Evolutionary conservation across 345 rosid genomes (phyloP).

Genomic region (Schrenkiella parvula): DNA sequence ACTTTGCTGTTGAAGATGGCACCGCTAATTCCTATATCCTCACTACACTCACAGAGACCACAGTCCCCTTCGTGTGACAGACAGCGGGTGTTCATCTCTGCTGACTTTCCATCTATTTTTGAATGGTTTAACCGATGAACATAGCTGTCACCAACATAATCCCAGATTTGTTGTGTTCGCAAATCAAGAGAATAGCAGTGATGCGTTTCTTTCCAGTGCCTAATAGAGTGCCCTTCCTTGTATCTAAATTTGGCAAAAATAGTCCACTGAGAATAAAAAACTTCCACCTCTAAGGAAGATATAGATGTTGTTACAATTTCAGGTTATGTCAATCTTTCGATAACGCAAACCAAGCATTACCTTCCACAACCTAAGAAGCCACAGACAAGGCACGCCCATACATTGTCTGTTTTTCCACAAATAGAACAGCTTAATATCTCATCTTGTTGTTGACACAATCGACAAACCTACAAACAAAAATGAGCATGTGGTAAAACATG

Average conservation of each 20-base stretch:
- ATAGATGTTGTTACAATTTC: neutral
- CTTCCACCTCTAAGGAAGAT: neutral
- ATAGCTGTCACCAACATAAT: slow-evolving; percentile 91
- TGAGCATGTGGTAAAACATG: neutral
- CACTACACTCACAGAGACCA: slow-evolving; percentile 60
- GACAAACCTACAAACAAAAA: slow-evolving; percentile 59
- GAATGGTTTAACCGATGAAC: slow-evolving; percentile 94
- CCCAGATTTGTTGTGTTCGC: slow-evolving; percentile 91
- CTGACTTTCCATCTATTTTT: slow-evolving; percentile 70
- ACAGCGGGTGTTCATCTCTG: slow-evolving; percentile 55
- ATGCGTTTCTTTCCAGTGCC: slow-evolving; percentile 89
- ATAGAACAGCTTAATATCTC: slow-evolving; percentile 71
- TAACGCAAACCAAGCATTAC: slow-evolving; percentile 34
- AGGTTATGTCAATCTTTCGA: neutral
- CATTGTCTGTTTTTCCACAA: slow-evolving; percentile 73
- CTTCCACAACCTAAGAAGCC: slow-evolving; percentile 98
- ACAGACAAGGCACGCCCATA: slow-evolving; percentile 91
- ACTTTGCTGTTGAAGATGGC: slow-evolving; percentile 84
- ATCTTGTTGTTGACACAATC: slow-evolving; percentile 84
- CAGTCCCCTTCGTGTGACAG: slow-evolving; percentile 59
- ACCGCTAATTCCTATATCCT: slow-evolving; percentile 76
- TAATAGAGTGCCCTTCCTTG: slow-evolving; percentile 86
- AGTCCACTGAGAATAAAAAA: neutral
- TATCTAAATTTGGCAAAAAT: slow-evolving; percentile 48
- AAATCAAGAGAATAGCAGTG: slow-evolving; percentile 90